Base-by-base conservation (phyloP, 2,329 filamentous ascomycete species). In the Cercospora sp. region DNA sequence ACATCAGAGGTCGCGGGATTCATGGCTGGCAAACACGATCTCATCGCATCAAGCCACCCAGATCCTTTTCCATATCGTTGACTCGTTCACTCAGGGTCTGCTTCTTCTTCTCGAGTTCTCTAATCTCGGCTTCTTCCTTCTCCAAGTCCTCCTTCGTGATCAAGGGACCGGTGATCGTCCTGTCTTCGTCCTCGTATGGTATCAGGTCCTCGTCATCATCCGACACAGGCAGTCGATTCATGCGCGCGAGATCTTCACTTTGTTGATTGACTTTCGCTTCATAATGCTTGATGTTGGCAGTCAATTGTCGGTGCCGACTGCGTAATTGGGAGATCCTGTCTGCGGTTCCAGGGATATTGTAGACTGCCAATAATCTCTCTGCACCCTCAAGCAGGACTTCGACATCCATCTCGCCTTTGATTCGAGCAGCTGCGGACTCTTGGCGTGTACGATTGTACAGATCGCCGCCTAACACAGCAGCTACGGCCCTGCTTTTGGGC, bases 331-430 rank as follows among this genome's bases (percentile, higher is more conserved):
- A 83, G 72, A 98, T 96, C 69, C 89, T 87, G 75, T 96, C 92
- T 16, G 86, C 79, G 4, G 92, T 92, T 4, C 93, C 94, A 0
- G 91, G 87, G 30, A 96, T 86, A 36, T 92, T 90, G 77, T 97
- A 98, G 30, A 97, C 94, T 55, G 87, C 87, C 73, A 93, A 94
- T 31, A 98, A 86, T 83, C 93, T 97, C 83, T 97, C 93, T 0
- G 94, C 94, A 0, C 94, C 94, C 63, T 87, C 85, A 23, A 99
- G 84, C 31, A 99, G 81, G 1, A 96, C 85, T 75, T 96, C 92
- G 3, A 98, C 89, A 78, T 98, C 92, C 2, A 97, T 85, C 26
- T 96, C 93, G 9, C 89, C 90, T 70, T 85, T 87, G 42, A 74
- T 72, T 13, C 74, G 64, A 30, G 64, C 86, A 64, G 77, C 84